Evolutionary conservation across 176 grass and related monocot species (phyloP).

Genomic region (Secale cereale): DNA sequence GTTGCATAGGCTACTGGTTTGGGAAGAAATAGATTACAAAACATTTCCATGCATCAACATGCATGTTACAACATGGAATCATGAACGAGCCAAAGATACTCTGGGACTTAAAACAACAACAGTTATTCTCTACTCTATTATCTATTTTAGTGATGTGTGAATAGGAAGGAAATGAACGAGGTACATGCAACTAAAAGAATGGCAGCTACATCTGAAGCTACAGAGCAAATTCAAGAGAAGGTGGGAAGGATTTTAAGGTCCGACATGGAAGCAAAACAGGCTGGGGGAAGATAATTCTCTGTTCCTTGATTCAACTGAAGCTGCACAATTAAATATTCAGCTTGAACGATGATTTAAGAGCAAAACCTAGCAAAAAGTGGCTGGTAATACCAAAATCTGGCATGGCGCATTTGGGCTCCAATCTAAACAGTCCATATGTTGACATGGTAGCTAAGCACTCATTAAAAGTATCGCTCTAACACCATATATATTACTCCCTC

Average conservation of each 20-base stretch:
- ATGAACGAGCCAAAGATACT: background rate
- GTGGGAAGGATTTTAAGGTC: background rate
- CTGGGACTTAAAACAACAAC: background rate
- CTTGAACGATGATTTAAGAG: background rate
- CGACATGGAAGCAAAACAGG: background rate
- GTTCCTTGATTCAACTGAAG: conserved; percentile 2
- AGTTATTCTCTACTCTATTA: background rate
- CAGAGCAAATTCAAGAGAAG: background rate
- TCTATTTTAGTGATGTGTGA: too few species aligned
- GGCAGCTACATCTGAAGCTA: background rate
- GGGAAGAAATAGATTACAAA: background rate
- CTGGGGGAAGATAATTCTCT: background rate
- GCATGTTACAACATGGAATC: background rate
- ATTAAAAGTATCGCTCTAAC: background rate
- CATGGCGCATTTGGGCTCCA: conserved; percentile 3
- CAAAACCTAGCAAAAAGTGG: conserved; percentile 3
- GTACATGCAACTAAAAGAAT: background rate
- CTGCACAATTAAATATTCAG: background rate
- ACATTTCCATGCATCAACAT: background rate
- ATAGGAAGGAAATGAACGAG: background rate
- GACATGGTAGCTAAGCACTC: background rate
- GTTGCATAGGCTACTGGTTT: background rate
- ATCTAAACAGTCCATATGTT: background rate
- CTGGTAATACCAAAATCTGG: background rate
- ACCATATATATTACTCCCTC: background rate